Evolutionary conservation across 2,329 filamentous ascomycete species (phyloP).

Genomic region (Neonectria sp.): DNA sequence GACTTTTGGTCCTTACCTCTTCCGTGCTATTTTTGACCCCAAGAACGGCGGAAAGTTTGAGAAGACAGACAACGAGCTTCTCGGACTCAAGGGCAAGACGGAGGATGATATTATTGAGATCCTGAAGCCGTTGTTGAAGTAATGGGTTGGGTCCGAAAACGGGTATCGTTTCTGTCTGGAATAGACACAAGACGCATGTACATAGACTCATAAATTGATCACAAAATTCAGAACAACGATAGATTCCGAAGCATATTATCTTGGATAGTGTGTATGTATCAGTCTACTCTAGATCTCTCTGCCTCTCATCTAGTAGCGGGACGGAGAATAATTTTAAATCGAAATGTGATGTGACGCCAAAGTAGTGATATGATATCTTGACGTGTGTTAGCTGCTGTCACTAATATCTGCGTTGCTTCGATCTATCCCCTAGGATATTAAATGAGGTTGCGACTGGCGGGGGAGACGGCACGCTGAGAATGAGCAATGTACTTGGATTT

Average conservation of each 20-base stretch:
- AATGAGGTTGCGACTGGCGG: too few species aligned
- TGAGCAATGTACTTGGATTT: too few species aligned
- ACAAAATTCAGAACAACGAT: not conserved
- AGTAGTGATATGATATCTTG: too few species aligned
- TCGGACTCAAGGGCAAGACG: constrained; percentile 60
- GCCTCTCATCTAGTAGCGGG: too few species aligned
- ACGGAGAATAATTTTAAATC: too few species aligned
- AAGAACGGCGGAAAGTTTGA: constrained; percentile 52
- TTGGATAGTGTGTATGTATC: not conserved
- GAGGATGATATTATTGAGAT: constrained; percentile 57
- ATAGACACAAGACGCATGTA: not conserved
- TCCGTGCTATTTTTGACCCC: constrained; percentile 50
- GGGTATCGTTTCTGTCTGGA: not conserved
- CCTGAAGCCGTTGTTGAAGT: constrained; percentile 41
- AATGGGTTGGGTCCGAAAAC: not conserved
- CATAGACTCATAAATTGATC: too few species aligned
- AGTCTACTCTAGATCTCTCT: too few species aligned
- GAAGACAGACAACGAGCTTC: constrained; percentile 59
- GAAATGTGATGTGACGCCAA: too few species aligned
- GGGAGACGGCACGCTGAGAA: too few species aligned
- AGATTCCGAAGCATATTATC: not conserved
- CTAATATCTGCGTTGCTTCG: too few species aligned
- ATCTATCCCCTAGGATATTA: too few species aligned
- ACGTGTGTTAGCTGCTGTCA: too few species aligned
- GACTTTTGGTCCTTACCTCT: constrained; percentile 53